phyloP scores from a whole-genome alignment of 2,329 filamentous ascomycete genomes.

The Colletotrichum plurivorum region DNA sequence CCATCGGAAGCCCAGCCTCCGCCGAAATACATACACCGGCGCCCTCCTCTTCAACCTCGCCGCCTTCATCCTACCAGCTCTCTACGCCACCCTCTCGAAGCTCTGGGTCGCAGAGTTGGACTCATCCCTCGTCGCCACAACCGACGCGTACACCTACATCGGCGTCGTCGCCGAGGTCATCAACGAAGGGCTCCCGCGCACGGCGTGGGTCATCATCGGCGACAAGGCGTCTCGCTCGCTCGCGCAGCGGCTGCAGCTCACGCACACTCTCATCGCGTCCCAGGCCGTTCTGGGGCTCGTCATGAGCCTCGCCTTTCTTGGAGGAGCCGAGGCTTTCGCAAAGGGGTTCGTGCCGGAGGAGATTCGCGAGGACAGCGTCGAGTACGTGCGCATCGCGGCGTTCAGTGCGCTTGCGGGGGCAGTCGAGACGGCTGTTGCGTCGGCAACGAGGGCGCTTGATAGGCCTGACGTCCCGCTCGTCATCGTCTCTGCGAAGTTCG shows the following conservation, averaged over 20 bases:
- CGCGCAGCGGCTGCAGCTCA: slow-evolving; percentile 67
- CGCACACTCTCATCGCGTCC: slow-evolving; percentile 74
- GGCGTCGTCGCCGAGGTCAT: slow-evolving; percentile 76
- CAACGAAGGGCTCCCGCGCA: slow-evolving; percentile 80
- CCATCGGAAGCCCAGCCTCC: neutral
- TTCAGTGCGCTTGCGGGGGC: slow-evolving; percentile 75
- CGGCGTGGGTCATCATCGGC: slow-evolving; percentile 78
- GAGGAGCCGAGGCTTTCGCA: slow-evolving; percentile 68
- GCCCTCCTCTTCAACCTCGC: slow-evolving; percentile 74
- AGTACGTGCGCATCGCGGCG: slow-evolving; percentile 75
- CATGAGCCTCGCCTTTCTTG: slow-evolving; percentile 72
- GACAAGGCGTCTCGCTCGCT: slow-evolving; percentile 69
- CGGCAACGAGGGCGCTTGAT: slow-evolving; percentile 75
- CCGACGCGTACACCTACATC: slow-evolving; percentile 79
- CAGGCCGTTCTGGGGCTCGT: slow-evolving; percentile 71
- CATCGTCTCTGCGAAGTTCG: slow-evolving; percentile 75
- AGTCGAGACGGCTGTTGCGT: slow-evolving; percentile 73
- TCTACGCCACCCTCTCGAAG: slow-evolving; percentile 78
- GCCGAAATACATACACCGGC: slow-evolving; percentile 60
- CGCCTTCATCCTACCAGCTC: slow-evolving; percentile 75
- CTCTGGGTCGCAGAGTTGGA: slow-evolving; percentile 80
- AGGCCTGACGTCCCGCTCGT: slow-evolving; percentile 78
- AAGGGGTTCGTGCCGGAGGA: slow-evolving; percentile 73
- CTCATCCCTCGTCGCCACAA: slow-evolving; percentile 71
- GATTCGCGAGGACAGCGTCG: slow-evolving; percentile 69